Base-by-base conservation (phyloP, 305 asterid species). In the Ruellia speciosa region DNA sequence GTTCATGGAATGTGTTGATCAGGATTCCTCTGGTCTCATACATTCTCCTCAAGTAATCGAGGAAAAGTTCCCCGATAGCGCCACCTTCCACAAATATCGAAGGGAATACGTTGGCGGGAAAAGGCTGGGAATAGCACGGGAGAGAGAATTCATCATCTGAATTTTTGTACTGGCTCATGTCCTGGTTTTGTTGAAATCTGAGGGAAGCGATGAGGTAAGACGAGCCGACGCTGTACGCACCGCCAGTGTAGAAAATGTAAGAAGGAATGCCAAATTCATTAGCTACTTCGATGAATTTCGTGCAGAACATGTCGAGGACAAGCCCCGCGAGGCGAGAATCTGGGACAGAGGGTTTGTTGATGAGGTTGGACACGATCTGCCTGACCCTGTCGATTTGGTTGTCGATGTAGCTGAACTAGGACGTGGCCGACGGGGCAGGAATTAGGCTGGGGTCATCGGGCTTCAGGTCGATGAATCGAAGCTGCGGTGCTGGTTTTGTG, bases 261-360 rank as follows among this genome's bases (percentile, higher is more conserved):
- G 84, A 16, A 0, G 84, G 83, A 11, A 81, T 8, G 17, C 60
- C 7, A 11, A 81, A 77, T 15, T 79, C 85, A 0, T 63, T 13
- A 14, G 83, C 86, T 7, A 84, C 73, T 11, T 72, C 77, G 7
- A 72, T 24, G 74, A 79, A 72, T 2, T 41, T 40, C 0, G 66
- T 55, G 66, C 83, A 77, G 63, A 84, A 81, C 74, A 84, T 73
- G 53, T 81, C 94, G 7, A 84, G 72, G 17, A 81, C 75, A 0
- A 84, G 48, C 0, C 80, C 86, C 0, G 67, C 75, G 0, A 75
- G 40, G 3, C 47, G 57, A 13, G 60, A 24, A 7, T 13, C 31
- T 0, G 45, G 17, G 0, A 9, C 20, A 0, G 54, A 53, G 6
- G 73, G 52, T 4, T 49, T 24, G 4, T 54, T 6, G 16, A 65